phyloP scores from a whole-genome alignment of 192 early-diverging fungal genomes.

The Kappamyces sp. region DNA sequence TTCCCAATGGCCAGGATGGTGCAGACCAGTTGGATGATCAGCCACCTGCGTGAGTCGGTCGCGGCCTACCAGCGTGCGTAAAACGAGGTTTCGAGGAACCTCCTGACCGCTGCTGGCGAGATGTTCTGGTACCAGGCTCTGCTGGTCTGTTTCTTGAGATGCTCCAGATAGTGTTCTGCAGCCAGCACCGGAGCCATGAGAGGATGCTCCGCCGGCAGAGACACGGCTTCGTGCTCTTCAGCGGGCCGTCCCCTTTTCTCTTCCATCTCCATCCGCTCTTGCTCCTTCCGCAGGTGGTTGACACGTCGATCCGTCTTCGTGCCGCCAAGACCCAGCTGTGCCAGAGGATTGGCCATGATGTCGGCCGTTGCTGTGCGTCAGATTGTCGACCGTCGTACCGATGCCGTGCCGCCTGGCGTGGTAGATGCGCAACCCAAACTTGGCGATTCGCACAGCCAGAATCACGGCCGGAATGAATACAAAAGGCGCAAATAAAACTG shows the following conservation, averaged over 20 bases:
- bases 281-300: constrained; percentile 11
- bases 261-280: neutral
- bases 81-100: constrained; percentile 32
- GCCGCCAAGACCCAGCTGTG: constrained; percentile 38
- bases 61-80: constrained; percentile 25
- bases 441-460: constrained; percentile 29
- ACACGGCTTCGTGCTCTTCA: no score
- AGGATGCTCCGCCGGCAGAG: neutral
- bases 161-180: constrained; percentile 39
- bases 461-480: constrained; percentile 37
- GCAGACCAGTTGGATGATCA: constrained; percentile 46
- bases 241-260: neutral
- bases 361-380: constrained; percentile 33
- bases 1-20: constrained; percentile 44
- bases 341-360: constrained; percentile 38
- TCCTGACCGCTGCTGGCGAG: constrained; percentile 37
- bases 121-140: constrained; percentile 39
- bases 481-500: constrained; percentile 41
- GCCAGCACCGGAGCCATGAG: constrained; percentile 22
- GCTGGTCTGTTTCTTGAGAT: constrained; percentile 27
- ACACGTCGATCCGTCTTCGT: constrained; percentile 39
- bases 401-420: constrained; percentile 41
- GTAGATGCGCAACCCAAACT: constrained; percentile 42
- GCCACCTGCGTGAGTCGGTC: constrained; percentile 23
- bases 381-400: constrained; percentile 13